Conservation (phyloP, 495 filamentous ascomycete species). For the Aspergillus ellipticus region DNA sequence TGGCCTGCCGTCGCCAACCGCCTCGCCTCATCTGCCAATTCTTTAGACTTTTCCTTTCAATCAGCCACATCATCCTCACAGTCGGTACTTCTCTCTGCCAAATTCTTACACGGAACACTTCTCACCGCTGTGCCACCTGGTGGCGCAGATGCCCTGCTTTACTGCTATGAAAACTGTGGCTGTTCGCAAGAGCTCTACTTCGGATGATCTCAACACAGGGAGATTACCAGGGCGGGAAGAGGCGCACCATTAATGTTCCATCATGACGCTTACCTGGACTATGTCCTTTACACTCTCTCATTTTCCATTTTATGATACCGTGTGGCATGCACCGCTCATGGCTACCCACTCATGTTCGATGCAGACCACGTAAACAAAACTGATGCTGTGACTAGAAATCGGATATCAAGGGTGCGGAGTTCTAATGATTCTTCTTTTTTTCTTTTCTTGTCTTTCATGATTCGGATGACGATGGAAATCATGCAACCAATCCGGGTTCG, state of each 20-base stretch:
- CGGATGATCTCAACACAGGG: background rate
- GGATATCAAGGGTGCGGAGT: conserved; percentile 17
- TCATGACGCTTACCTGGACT: conserved; percentile 5
- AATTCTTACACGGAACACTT: background rate
- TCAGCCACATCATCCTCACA: background rate
- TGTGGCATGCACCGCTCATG: conserved; percentile 10
- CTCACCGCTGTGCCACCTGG: background rate
- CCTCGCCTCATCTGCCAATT: no score
- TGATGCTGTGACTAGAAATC: conserved; percentile 12
- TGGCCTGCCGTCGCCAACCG: background rate
- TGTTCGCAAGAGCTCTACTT: no score
- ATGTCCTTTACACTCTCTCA: conserved; percentile 14
- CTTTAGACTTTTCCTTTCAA: background rate
- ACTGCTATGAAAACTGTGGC: background rate
- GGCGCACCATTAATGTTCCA: background rate
- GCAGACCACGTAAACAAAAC: conserved; percentile 11
- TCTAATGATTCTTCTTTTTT: conserved; percentile 8
- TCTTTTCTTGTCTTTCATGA: conserved; percentile 13
- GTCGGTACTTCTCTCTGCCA: background rate
- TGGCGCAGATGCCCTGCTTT: background rate
- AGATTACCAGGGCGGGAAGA: background rate
- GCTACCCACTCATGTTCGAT: conserved; percentile 16
- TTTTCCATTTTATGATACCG: conserved; percentile 16
- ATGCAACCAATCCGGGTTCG: conserved; percentile 3
- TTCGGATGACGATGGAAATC: conserved; percentile 5